Base-by-base conservation (phyloP, 495 filamentous ascomycete genomes). In the Aspergillus bertholletiae region DNA sequence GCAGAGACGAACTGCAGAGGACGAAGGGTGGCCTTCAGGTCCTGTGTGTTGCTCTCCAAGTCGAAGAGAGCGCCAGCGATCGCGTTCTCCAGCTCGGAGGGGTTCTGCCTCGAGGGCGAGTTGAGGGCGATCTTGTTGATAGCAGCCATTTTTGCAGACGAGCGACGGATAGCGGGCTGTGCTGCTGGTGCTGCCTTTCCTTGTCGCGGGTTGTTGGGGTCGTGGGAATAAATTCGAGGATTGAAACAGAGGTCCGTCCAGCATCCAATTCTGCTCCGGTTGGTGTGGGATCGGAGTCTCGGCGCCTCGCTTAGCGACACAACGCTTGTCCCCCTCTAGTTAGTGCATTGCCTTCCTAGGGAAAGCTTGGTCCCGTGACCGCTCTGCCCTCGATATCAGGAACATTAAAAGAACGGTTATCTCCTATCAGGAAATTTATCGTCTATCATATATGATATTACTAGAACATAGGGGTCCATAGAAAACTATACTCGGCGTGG, bases 41-140 rank as follows among this genome's bases (percentile, higher is more conserved):
- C 94, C 70, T 89, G 77, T 70, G 92, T 96, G 84, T 96, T 96
- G 80, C 84, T 89, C 88, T 98, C 94, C 72, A 98, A 86, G 64
- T 98, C 94, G 80, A 87, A 95, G 58, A 98, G 88, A 78, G 93
- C 94, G 76, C 84, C 85, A 71, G 94, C 92, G 72, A 98, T 94
- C 79, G 74, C 88, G 69, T 80, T 85, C 88, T 98, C 94, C 62
- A 96, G 83, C 84, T 98, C 94, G 56, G 90, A 94, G 59, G 94
- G 94, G 75, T 84, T 90, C 73, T 87, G 81, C 80, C 92, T 86
- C 72, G 92, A 96, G 43, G 92, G 88, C 82, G 90, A 96, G 84
- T 91, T 97, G 64, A 85, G 75, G 72, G 93, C 92, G 75, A 98
- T 97, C 90, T 97, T 97, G 87, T 93, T 93, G 75, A 94, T 79